Percentiles rank a stretch among this genome's conserved stretches.
phyloP scores from a whole-genome alignment of 2,329 filamentous ascomycete genomes.

The Seiridium cupressi region DNA sequence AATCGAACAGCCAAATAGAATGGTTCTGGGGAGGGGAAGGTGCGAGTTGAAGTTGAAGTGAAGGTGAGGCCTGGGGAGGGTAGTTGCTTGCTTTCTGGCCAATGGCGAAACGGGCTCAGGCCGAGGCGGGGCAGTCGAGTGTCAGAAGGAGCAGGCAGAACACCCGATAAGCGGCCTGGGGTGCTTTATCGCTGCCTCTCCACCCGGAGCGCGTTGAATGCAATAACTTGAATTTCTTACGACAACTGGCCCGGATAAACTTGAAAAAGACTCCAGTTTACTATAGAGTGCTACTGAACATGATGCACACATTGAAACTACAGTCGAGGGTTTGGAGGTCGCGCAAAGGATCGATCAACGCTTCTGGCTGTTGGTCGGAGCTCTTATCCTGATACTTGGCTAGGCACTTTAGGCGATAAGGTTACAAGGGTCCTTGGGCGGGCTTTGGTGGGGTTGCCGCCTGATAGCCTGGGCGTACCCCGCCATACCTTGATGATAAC shows the following conservation, averaged over 20 bases:
- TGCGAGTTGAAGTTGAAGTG: slow-evolving; percentile 5
- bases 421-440: not conserved
- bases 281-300: no score
- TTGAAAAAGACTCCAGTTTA: no score
- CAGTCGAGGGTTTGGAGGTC: no score
- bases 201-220: no score
- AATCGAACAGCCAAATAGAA: not conserved
- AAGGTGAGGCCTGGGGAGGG: not conserved
- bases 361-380: not conserved
- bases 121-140: not conserved
- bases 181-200: not conserved
- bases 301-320: no score
- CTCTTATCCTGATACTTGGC: slow-evolving; percentile 3
- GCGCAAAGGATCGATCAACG: not conserved
- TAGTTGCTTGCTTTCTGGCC: not conserved
- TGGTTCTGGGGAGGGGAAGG: not conserved
- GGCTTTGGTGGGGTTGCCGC: not conserved
- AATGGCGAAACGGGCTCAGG: not conserved
- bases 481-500: not conserved
- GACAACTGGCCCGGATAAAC: not conserved
- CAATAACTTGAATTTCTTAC: no score
- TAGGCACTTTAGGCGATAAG: not conserved
- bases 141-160: slow-evolving; percentile 7
- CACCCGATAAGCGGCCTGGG: not conserved
- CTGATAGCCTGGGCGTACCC: slow-evolving; percentile 8